Base-by-base conservation (phyloP, 2,329 filamentous ascomycete genomes). In the Seiridium unicorne region DNA sequence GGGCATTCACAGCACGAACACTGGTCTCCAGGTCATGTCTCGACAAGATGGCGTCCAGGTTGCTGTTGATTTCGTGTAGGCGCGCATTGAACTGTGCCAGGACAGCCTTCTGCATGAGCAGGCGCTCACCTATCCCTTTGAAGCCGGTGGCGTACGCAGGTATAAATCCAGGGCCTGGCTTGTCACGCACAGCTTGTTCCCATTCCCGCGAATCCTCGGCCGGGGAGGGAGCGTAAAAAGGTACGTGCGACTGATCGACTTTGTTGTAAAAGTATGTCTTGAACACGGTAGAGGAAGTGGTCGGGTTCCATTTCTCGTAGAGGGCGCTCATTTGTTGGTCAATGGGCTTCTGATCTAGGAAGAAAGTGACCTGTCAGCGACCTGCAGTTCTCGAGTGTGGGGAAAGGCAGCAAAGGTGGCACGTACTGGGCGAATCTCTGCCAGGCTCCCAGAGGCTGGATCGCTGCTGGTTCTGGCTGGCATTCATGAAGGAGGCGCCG, bases 181-280 rank as follows among this genome's bases (percentile, higher is more conserved):
- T 93, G 70, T 90, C 89, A 66, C 89, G 85, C 35, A 94, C 83
- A 0, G 92, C 92, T 67, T 93, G 90, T 69, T 96, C 92, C 90
- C 91, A 96, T 70, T 91, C 90, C 64, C 86, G 84, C 44, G 89
- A 85, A 70, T 93, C 88, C 70, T 95, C 92, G 66, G 85, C 80
- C 1, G 86, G 79, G 13, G 84, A 81, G 2, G 90, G 90, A 64
- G 88, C 85, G 74, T 90, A 93, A 73, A 90, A 93, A 9, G 90
- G 90, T n/a, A 89, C 88, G 70, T 84, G 84, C 57, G 86, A 84
- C 68, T 90, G 86, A 64, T 90, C 88, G 63, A 93, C 90, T 65
- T 91, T 87, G 77, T 95, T 95, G 81, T 95, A 96, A 73, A 95
- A 92, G 79, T 94, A 94, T 70, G 90, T 81, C 73, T 92, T 90